Base-by-base conservation (phyloP, 78 protist genomes). In the Chrysochromulina tobinii region DNA sequence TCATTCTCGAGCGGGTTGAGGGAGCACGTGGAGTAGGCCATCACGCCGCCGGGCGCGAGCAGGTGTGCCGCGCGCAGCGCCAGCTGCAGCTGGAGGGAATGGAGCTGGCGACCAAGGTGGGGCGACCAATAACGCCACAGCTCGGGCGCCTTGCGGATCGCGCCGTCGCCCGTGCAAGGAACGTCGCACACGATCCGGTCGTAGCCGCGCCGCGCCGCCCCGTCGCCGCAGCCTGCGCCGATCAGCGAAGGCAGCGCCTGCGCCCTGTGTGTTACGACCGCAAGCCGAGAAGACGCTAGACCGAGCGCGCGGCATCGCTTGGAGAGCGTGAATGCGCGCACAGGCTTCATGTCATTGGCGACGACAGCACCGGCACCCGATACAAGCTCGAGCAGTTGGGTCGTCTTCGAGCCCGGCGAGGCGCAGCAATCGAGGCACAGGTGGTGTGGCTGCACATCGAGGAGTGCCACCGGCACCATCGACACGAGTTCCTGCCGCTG, bases 1-100 rank as follows among this genome's bases (percentile, higher is more conserved):
- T 99, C 99, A 87, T 99, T 93, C 79, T 99, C 99, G 72, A 97
- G 23, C 2, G 99, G 99, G 84, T 96, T 96, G 89, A 98, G 77
- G 11, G 99, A 95, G 94, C 99, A 99, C 1, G 99, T 99, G 6
- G 99, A 97, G 95, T 99, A 99, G 6, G 97, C 99, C 59, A 98
- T 54, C 48, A 72, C 17, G 23, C 99, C 99, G 50, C 99, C 99
- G 53, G 94, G 94, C 61, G 61, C 79, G 57, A 98, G 93, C 87
- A 98, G 89, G 64, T 94, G 89, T 6, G 89, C 48, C 1, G 96
- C 99, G 5, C 99, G 93, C 53, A 27, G 9, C 38, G 97, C 97
- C 38, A 99, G 94, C 79, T 75, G 91, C 27, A 92, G 4, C 95
- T 99, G 99, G 27, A 96, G 89, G n/a, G 53, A 4, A 92, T 94